phyloP scores from a whole-genome alignment of 106 monocot genomes.

The Apostasia shenzhenica region DNA sequence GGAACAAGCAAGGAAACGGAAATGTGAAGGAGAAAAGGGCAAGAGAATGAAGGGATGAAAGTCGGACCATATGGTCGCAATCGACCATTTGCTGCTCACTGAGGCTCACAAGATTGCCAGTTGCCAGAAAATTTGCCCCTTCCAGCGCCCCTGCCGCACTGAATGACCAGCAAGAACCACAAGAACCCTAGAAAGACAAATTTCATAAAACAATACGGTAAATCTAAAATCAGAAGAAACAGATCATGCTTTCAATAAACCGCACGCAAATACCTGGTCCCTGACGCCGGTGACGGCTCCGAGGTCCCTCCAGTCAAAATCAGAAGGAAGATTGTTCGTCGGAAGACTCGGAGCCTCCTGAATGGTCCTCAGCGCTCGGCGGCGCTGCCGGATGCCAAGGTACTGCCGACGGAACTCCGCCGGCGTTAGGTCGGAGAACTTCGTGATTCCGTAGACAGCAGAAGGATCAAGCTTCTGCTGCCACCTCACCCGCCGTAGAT shows the following conservation, averaged over 20 bases:
- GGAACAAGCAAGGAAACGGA: not conserved
- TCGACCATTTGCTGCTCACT: conserved; percentile 96
- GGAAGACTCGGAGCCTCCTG: conserved; percentile 65
- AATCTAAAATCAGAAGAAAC: not conserved
- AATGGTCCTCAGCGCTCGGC: conserved; percentile 1
- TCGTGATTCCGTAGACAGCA: conserved; percentile 76
- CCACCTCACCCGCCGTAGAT: conserved; percentile 34
- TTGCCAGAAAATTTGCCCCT: conserved; percentile 81
- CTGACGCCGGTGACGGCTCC: conserved; percentile 79
- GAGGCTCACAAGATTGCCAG: conserved; percentile 65
- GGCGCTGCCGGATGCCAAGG: conserved; percentile 40
- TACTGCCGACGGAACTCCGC: conserved; percentile 55
- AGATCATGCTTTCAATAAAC: not conserved
- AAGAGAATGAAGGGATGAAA: not conserved
- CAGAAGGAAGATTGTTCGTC: conserved; percentile 61
- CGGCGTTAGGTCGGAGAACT: conserved; percentile 86
- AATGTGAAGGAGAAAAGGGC: not conserved
- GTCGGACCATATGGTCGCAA: conserved; percentile 48
- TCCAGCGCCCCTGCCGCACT: conserved; percentile 82
- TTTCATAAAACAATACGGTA: not conserved
- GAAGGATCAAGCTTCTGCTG: conserved; percentile 80
- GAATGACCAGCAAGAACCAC: conserved; percentile 98
- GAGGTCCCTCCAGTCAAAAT: conserved; percentile 89
- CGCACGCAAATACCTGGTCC: conserved; percentile 52
- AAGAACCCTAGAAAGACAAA: conserved; percentile 51